Percentiles rank a stretch among this genome's conserved stretches.
phyloP scores from a whole-genome alignment of 768 basidiomycete genomes.

The Pleurotus salmoneostramineus region DNA sequence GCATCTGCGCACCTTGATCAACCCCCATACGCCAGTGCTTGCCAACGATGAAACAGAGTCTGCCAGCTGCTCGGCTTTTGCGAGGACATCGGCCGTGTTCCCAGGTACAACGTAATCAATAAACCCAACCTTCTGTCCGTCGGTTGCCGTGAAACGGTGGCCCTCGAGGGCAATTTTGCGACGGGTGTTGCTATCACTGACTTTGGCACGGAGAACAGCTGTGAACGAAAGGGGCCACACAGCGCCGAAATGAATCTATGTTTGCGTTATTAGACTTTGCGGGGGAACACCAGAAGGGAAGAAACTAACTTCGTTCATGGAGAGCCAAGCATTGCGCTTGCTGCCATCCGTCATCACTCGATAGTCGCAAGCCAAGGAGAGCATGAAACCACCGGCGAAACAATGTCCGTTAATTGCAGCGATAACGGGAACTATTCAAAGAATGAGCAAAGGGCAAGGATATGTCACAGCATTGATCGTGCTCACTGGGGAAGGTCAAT shows the following conservation, averaged over 20 bases:
- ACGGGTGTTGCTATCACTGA: constrained; percentile 51
- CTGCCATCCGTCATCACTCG: constrained; percentile 84
- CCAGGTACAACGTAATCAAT: constrained; percentile 68
- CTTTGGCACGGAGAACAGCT: constrained; percentile 58
- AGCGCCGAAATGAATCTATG: constrained; percentile 80
- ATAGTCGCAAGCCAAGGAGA: constrained; percentile 83
- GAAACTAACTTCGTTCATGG: constrained; percentile 81
- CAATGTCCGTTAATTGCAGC: constrained; percentile 83
- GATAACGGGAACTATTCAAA: constrained; percentile 63
- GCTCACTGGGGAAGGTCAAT: constrained; percentile 73
- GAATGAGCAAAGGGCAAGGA: not conserved
- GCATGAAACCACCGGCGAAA: constrained; percentile 80
- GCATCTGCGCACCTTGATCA: constrained; percentile 53
- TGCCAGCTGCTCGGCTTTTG: constrained; percentile 63
- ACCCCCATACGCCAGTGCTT: constrained; percentile 61
- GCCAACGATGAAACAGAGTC: constrained; percentile 48
- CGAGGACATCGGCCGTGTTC: constrained; percentile 54
- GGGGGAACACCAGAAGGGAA: too few relatives aligned
- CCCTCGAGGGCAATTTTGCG: constrained; percentile 81
- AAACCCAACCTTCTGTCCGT: constrained; percentile 62
- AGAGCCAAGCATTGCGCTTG: constrained; percentile 76
- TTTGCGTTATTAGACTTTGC: too few relatives aligned
- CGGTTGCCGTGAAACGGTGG: constrained; percentile 69
- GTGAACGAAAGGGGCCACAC: constrained; percentile 72
- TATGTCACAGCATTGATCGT: not conserved